Conservation (phyloP, 768 basidiomycete genomes). For the Russula compacta region DNA sequence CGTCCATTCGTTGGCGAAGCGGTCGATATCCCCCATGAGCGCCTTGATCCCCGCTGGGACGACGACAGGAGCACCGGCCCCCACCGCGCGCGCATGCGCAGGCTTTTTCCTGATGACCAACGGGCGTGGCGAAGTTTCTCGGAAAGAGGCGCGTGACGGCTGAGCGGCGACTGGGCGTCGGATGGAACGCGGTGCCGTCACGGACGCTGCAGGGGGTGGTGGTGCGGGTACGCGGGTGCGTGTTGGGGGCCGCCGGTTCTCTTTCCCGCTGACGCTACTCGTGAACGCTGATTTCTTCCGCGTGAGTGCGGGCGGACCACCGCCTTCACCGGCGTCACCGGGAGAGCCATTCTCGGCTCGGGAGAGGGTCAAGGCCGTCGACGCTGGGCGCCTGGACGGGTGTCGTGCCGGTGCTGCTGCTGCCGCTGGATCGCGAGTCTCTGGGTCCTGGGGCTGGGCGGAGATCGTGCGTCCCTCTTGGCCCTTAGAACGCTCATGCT, state of each 20-base stretch:
- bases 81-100: not conserved
- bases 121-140: not conserved
- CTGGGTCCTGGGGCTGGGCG: not conserved
- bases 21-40: constrained; percentile 9
- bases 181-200: not conserved
- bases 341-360: not conserved
- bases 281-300: not conserved
- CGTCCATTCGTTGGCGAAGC: constrained; percentile 12
- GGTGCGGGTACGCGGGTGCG: not conserved
- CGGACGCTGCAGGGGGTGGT: not conserved
- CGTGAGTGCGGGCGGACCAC: not conserved
- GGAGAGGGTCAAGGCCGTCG: not conserved
- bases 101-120: not conserved
- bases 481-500: not conserved
- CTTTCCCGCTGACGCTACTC: not conserved
- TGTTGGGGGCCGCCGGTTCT: not conserved
- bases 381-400: not conserved
- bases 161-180: not conserved
- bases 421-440: not conserved
- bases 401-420: not conserved
- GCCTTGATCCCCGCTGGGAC: constrained; percentile 2
- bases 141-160: not conserved
- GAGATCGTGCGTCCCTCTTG: not conserved
- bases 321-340: not conserved
- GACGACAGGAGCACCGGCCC: not conserved